These are phyloP conservation scores for Boletus pseudopeckii DNA, from an alignment of 768 basidiomycete genomes.

Conservation along the genomic window DNA sequence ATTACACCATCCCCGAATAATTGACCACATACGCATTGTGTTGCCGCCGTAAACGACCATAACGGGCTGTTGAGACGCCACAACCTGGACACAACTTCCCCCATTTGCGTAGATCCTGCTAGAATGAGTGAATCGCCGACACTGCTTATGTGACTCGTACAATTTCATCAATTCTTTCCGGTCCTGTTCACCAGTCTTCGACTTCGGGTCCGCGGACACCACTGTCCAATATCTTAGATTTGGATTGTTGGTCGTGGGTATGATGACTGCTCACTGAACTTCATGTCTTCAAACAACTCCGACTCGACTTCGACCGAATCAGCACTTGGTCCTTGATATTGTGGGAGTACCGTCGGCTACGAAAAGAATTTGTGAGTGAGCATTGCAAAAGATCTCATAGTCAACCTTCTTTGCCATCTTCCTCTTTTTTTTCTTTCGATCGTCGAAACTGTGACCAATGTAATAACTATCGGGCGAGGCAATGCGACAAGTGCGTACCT, in stretches of 20 bases:
- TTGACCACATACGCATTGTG: constrained; percentile 53
- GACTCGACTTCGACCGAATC: constrained; percentile 58
- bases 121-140: constrained; percentile 1
- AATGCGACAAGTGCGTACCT: constrained; percentile 35
- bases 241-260: neutral
- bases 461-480: neutral
- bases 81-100: constrained; percentile 60
- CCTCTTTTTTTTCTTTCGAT: constrained; percentile 32
- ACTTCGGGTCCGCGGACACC: constrained; percentile 74
- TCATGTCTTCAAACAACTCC: constrained; percentile 68
- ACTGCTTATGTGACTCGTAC: constrained; percentile 36
- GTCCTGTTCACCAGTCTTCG: constrained; percentile 59
- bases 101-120: constrained; percentile 69
- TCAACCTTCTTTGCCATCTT: constrained; percentile 27
- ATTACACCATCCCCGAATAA: neutral
- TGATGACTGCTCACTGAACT: constrained; percentile 61
- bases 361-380: neutral
- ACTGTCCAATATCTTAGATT: constrained; percentile 39
- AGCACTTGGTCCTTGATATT: constrained; percentile 62
- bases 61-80: constrained; percentile 48
- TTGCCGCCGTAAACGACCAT: constrained; percentile 68
- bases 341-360: constrained; percentile 59
- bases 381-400: neutral
- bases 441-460: constrained; percentile 26
- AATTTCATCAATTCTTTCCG: constrained; percentile 67